These are phyloP conservation scores for Mycena albidolilacea DNA, from an alignment of 768 basidiomycete genomes.

Conservation along the genomic window DNA sequence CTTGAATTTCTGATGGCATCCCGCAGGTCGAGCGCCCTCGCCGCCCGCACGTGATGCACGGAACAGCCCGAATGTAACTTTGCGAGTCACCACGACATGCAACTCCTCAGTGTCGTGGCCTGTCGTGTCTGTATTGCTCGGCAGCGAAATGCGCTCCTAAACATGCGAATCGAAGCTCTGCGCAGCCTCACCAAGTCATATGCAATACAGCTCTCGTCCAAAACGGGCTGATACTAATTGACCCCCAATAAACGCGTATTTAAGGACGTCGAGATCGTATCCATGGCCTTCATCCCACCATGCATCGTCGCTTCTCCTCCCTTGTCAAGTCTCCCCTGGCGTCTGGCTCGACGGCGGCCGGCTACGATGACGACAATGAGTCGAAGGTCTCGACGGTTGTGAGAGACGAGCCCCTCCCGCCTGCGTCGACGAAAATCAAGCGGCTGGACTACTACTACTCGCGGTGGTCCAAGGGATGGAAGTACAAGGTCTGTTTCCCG, in stretches of 20 bases:
- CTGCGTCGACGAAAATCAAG: conserved; percentile 70
- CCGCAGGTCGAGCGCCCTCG: too few relatives aligned
- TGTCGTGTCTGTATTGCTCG: too few relatives aligned
- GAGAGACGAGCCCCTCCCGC: conserved; percentile 54
- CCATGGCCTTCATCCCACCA: conserved; percentile 23
- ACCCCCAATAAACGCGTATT: not conserved
- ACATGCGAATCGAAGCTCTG: conserved; percentile 11
- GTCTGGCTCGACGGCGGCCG: conserved; percentile 30
- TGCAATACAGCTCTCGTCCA: conserved; percentile 15
- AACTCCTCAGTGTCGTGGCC: too few relatives aligned
- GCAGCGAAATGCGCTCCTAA: too few relatives aligned
- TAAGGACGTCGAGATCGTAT: not conserved
- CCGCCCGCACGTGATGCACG: too few relatives aligned
- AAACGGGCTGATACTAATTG: conserved; percentile 6
- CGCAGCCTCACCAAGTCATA: conserved; percentile 33
- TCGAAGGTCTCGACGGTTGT: conserved; percentile 53
- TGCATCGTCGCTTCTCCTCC: conserved; percentile 47
- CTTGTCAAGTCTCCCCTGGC: conserved; percentile 42
- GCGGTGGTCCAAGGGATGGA: conserved; percentile 70
- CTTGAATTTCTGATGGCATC: too few relatives aligned
- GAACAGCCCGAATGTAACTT: too few relatives aligned
- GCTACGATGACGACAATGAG: conserved; percentile 47
- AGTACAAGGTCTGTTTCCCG: conserved; percentile 59
- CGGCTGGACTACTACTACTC: conserved; percentile 74
- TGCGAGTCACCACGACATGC: too few relatives aligned